phyloP scores from a whole-genome alignment of 129 eudicot species.

The Solidago caesia region DNA sequence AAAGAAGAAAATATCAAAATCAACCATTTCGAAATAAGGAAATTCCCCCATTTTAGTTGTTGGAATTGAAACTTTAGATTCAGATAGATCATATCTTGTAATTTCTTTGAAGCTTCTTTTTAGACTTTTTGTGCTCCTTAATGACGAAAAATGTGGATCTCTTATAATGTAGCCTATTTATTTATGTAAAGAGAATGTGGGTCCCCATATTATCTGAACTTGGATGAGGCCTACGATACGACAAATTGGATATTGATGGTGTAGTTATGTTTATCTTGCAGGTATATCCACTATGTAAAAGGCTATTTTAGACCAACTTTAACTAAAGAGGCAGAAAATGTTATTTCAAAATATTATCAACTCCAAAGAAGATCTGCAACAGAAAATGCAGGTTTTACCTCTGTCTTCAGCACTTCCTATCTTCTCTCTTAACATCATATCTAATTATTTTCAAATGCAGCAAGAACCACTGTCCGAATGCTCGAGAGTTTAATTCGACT shows the following conservation, averaged over 20 bases:
- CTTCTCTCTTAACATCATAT: constrained; percentile 9
- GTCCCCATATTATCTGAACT: not conserved
- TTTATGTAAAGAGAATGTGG: not conserved
- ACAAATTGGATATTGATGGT: not conserved
- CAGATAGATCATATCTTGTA: too few species aligned
- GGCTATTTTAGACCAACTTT: constrained; percentile 78
- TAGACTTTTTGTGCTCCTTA: too few species aligned
- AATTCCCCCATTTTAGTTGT: too few species aligned
- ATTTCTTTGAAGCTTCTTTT: too few species aligned
- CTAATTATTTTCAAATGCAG: constrained; percentile 38
- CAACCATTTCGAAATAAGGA: too few species aligned
- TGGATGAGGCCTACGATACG: too few species aligned
- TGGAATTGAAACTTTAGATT: too few species aligned
- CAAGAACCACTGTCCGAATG: constrained; percentile 93
- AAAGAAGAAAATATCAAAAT: too few species aligned
- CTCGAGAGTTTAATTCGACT: constrained; percentile 94
- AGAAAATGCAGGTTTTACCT: constrained; percentile 66
- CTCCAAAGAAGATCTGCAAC: constrained; percentile 86
- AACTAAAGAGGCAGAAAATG: constrained; percentile 80
- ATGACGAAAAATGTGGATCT: too few species aligned
- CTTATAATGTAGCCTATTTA: too few species aligned
- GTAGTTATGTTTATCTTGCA: constrained; percentile 26
- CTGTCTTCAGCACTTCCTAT: not conserved
- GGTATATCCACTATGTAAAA: constrained; percentile 82
- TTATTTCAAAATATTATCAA: constrained; percentile 88